Evolutionary conservation across 2,329 filamentous ascomycete species (phyloP).

Genomic region (Elsinoe australis): DNA sequence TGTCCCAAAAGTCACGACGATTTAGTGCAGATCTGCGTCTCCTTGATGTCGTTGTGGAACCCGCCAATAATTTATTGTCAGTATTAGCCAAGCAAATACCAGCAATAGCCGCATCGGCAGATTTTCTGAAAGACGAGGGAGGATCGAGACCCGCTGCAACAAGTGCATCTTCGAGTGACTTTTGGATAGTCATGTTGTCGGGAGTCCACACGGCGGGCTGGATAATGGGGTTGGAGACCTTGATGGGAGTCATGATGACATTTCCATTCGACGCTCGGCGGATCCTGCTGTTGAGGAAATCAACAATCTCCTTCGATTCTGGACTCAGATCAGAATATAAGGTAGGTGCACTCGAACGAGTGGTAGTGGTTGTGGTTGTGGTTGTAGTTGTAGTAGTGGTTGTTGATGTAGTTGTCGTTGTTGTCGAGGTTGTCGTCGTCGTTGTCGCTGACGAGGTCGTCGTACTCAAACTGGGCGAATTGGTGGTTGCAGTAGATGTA

Average conservation of each 20-base stretch:
- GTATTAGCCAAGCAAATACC: too few relatives aligned
- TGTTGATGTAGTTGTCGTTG: constrained; percentile 32
- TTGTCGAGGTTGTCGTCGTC: constrained; percentile 36
- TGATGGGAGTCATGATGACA: too few relatives aligned
- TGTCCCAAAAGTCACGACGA: background rate
- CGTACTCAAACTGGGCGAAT: constrained; percentile 24
- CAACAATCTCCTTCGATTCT: background rate
- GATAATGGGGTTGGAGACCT: too few relatives aligned
- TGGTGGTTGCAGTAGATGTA: constrained; percentile 30
- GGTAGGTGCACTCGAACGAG: constrained; percentile 34
- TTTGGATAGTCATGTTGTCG: too few relatives aligned
- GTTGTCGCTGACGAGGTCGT: background rate
- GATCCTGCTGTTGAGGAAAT: background rate
- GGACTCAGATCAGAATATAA: background rate
- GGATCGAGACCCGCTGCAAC: too few relatives aligned
- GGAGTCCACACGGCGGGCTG: too few relatives aligned
- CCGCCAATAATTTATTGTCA: too few relatives aligned
- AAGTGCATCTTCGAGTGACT: too few relatives aligned
- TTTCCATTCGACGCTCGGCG: too few relatives aligned
- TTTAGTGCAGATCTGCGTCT: background rate
- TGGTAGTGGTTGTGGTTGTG: constrained; percentile 29
- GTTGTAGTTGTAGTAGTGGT: constrained; percentile 41
- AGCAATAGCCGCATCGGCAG: too few relatives aligned
- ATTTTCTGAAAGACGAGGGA: too few relatives aligned
- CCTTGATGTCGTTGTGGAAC: background rate